Percentiles rank a stretch among this genome's conserved stretches.
phyloP scores from a whole-genome alignment of 1,284 basidiomycete species.

The Volvariella volvacea region DNA sequence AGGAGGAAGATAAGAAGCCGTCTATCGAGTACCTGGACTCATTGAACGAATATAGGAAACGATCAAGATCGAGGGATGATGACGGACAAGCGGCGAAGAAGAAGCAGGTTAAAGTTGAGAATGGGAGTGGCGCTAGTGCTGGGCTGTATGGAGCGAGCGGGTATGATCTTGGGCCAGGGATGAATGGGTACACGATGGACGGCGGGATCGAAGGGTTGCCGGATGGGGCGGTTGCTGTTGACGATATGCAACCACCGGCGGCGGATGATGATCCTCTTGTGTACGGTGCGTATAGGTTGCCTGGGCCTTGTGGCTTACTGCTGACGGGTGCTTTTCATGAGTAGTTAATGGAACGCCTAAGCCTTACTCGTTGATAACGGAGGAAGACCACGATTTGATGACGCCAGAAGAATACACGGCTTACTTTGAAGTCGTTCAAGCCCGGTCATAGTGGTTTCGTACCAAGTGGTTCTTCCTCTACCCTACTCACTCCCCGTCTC shows the following conservation, averaged over 20 bases:
- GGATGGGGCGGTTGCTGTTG: constrained; percentile 13
- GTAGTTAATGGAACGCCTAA: constrained; percentile 66
- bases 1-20: constrained; percentile 66
- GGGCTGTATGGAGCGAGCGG: neutral
- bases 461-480: no score
- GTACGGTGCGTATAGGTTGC: constrained; percentile 42
- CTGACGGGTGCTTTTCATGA: constrained; percentile 3
- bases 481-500: no score
- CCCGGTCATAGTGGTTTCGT: neutral
- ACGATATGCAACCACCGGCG: constrained; percentile 9
- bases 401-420: constrained; percentile 79
- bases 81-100: constrained; percentile 31
- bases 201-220: constrained; percentile 12
- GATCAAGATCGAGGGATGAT: constrained; percentile 61
- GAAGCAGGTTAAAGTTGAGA: constrained; percentile 41
- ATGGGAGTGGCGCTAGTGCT: constrained; percentile 1
- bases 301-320: constrained; percentile 1
- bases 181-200: constrained; percentile 6
- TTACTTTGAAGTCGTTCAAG: constrained; percentile 62
- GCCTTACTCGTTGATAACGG: constrained; percentile 67
- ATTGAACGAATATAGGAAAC: constrained; percentile 62
- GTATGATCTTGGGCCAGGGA: constrained; percentile 8
- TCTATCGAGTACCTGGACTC: constrained; percentile 57
- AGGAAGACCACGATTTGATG: constrained; percentile 80
- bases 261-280: constrained; percentile 50